phyloP scores from a whole-genome alignment of 805 yeast genomes.

The Suhomyces xylopsoci region DNA sequence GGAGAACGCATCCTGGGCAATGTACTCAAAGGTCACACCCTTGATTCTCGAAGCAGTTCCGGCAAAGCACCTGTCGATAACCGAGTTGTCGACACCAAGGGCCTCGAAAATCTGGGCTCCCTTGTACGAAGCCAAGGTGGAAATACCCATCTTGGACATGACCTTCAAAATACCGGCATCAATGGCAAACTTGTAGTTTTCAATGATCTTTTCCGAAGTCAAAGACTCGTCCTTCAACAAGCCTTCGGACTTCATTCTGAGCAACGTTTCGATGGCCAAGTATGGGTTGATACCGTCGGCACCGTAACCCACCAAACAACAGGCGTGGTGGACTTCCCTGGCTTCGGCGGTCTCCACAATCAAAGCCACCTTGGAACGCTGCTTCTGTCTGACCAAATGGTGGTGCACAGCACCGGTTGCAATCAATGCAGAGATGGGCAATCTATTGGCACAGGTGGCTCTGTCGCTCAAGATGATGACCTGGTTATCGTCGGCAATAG shows the following conservation, averaged over 20 bases:
- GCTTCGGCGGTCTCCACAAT: slow-evolving; percentile 95
- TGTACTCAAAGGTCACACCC: slow-evolving; percentile 92
- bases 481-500: slow-evolving; percentile 73
- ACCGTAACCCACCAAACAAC: slow-evolving; percentile 94
- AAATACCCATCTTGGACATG: slow-evolving; percentile 99
- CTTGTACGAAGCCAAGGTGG: slow-evolving; percentile 95
- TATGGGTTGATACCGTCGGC: slow-evolving; percentile 96
- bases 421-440: slow-evolving; percentile 81
- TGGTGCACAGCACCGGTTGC: slow-evolving; percentile 98
- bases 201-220: slow-evolving; percentile 57
- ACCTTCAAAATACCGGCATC: slow-evolving; percentile 94
- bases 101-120: slow-evolving; percentile 99
- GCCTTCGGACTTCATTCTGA: slow-evolving; percentile 80
- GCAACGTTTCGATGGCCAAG: slow-evolving; percentile 83
- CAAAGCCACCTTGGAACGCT: slow-evolving; percentile 91
- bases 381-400: slow-evolving; percentile 91
- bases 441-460: slow-evolving; percentile 53
- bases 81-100: slow-evolving; percentile 91
- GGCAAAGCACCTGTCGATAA: slow-evolving; percentile 90
- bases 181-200: slow-evolving; percentile 78
- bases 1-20: slow-evolving; percentile 95
- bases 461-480: slow-evolving; percentile 77
- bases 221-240: slow-evolving; percentile 55
- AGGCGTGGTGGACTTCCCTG: slow-evolving; percentile 93
- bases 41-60: slow-evolving; percentile 97